A percentile compares a stretch with the other conserved stretches of the same genome.
Evolutionary conservation across 805 yeast species (phyloP).

Genomic region (Suhomyces canberraensis): DNA sequence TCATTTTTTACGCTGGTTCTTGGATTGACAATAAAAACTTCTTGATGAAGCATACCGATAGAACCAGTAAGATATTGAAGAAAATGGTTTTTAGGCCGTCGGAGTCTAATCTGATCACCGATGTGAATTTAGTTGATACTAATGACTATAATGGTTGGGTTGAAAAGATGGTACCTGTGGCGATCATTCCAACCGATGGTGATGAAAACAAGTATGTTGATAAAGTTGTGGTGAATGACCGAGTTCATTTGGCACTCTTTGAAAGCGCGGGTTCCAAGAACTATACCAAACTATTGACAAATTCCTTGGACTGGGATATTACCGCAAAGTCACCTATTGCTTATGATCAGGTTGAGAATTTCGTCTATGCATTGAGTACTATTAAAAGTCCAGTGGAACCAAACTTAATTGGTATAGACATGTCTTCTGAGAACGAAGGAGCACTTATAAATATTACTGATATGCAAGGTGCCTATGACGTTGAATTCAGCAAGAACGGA

Average conservation of each 20-base stretch:
- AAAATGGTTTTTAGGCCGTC: conserved; percentile 14
- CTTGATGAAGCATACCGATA: conserved; percentile 18
- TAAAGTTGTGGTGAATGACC: conserved; percentile 17
- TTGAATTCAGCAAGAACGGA: conserved; percentile 19
- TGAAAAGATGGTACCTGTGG: conserved; percentile 16
- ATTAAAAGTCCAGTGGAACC: conserved; percentile 14
- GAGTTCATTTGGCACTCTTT: conserved; percentile 18
- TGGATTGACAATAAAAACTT: conserved; percentile 18
- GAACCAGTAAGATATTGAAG: conserved; percentile 16
- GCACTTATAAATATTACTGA: conserved; percentile 7
- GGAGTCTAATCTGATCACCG: conserved; percentile 1
- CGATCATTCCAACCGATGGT: conserved; percentile 7
- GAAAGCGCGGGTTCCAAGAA: conserved; percentile 12
- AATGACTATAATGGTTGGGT: conserved; percentile 21
- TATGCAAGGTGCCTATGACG: conserved; percentile 13
- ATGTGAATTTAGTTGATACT: conserved; percentile 9
- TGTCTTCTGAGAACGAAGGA: background rate
- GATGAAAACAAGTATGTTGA: conserved; percentile 16
- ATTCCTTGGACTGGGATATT: conserved; percentile 13
- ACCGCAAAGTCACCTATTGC: conserved; percentile 13
- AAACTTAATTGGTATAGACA: conserved; percentile 11
- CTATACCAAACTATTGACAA: conserved; percentile 11
- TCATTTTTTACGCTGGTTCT: conserved; percentile 17
- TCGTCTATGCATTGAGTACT: conserved; percentile 15
- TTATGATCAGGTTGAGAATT: conserved; percentile 14